Evolutionary conservation across 208 protist species (phyloP).

Genomic region (Crithidia thermophila): DNA sequence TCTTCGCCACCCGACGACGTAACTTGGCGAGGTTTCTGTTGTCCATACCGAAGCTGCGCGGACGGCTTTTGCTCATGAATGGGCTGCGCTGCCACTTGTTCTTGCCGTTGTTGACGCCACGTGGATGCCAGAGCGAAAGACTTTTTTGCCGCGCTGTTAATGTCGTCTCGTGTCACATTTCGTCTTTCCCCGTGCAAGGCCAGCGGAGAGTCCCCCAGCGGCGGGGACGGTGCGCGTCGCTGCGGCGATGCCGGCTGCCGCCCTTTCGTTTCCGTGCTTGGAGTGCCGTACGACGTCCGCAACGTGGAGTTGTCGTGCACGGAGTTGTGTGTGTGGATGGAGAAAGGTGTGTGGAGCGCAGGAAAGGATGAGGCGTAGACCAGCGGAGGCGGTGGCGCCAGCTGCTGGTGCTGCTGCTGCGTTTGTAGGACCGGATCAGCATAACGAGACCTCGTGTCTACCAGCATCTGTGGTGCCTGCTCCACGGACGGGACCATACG

Average conservation of each 20-base stretch:
- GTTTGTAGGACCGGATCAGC: neutral
- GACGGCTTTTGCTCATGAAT: neutral
- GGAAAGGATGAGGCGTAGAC: neutral
- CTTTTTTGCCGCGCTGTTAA: too few species aligned
- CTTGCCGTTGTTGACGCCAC: neutral
- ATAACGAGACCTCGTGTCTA: too few species aligned
- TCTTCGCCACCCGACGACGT: too few species aligned
- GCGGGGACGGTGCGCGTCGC: neutral
- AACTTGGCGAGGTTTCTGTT: too few species aligned
- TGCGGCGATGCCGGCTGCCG: neutral
- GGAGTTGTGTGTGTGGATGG: neutral
- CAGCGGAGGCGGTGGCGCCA: neutral
- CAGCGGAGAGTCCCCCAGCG: neutral
- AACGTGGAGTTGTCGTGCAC: neutral
- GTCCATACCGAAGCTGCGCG: neutral
- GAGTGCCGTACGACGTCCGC: too few species aligned
- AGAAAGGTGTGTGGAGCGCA: neutral
- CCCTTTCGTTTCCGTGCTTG: too few species aligned
- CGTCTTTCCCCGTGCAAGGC: neutral
- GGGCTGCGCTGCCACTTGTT: too few species aligned
- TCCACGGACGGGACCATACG: too few species aligned
- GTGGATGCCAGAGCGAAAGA: too few species aligned
- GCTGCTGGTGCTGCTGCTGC: conserved; percentile 2
- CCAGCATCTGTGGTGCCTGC: neutral
- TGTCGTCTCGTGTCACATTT: too few species aligned